These are phyloP conservation scores for Pichia cactophila DNA, from an alignment of 1,139 yeast genomes.

Conservation along the genomic window DNA sequence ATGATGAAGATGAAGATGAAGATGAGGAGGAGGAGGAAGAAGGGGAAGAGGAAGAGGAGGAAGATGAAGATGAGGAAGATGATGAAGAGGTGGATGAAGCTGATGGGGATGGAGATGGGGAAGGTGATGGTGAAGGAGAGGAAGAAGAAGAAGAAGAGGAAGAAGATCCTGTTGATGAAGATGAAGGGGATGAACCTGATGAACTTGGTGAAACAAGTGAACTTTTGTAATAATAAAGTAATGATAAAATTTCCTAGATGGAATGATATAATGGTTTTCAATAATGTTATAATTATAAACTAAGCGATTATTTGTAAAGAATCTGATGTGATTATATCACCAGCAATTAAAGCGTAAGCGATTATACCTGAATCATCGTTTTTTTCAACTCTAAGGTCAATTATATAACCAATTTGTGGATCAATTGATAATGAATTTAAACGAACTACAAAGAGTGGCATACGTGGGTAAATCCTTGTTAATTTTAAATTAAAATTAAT, in stretches of 20 bases:
- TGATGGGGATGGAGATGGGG: conserved; percentile 1
- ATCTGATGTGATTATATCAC: neutral
- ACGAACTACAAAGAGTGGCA: neutral
- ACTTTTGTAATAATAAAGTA: no score
- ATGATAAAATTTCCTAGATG: no score
- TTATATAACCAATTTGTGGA: no score
- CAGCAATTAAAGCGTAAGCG: neutral
- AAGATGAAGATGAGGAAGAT: conserved; percentile 1
- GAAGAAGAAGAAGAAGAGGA: neutral
- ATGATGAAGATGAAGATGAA: neutral
- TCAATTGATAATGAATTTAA: no score
- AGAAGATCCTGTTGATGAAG: neutral
- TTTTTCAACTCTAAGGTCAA: no score
- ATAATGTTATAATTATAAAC: neutral
- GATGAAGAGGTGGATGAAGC: conserved; percentile 1
- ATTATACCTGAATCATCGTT: no score
- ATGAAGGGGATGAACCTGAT: no score
- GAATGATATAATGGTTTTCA: no score
- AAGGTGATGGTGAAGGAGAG: neutral
- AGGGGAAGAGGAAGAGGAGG: conserved; percentile 1
- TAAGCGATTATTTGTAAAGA: neutral
- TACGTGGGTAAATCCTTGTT: neutral
- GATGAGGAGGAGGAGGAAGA: neutral
- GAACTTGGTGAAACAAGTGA: no score
- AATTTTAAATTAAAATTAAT: no score